Conservation (phyloP, 192 early-diverging fungal genomes). For the Rhizoclosmatium sp. region DNA sequence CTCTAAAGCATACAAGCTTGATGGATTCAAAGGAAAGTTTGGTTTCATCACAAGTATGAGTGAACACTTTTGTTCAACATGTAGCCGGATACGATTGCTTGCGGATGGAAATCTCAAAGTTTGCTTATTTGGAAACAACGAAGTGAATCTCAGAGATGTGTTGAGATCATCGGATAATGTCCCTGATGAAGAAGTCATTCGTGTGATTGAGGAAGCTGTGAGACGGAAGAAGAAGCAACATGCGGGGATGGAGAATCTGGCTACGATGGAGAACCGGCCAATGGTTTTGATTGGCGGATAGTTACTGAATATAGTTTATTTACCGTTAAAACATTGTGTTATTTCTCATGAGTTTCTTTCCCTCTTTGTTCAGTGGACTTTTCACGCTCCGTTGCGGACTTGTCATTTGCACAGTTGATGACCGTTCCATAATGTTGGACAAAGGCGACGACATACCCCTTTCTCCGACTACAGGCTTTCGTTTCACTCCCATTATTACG, state of each 20-base stretch:
- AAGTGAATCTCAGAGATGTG: constrained; percentile 85
- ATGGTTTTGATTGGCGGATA: constrained; percentile 97
- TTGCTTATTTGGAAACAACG: constrained; percentile 92
- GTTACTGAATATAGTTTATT: no score
- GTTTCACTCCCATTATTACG: constrained; percentile 33
- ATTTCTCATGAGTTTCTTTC: not conserved
- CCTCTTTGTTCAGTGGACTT: not conserved
- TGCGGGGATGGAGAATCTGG: constrained; percentile 89
- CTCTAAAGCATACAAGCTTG: constrained; percentile 64
- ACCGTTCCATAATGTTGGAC: not conserved
- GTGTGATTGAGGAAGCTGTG: constrained; percentile 76
- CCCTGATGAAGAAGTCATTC: constrained; percentile 71
- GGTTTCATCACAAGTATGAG: constrained; percentile 99
- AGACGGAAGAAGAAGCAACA: constrained; percentile 91
- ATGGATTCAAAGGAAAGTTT: constrained; percentile 83
- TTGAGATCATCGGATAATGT: constrained; percentile 63
- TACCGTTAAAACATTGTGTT: not conserved
- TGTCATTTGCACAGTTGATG: not conserved
- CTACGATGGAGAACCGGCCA: constrained; percentile 85
- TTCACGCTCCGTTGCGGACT: not conserved
- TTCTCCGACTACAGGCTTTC: not conserved
- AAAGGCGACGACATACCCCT: not conserved
- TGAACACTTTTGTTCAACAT: constrained; percentile 94
- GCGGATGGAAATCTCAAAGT: constrained; percentile 95
- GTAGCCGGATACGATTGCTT: constrained; percentile 90